These are phyloP conservation scores for Plasmodium relictum DNA, from an alignment of 169 alveolate genomes.

Conservation along the genomic window DNA sequence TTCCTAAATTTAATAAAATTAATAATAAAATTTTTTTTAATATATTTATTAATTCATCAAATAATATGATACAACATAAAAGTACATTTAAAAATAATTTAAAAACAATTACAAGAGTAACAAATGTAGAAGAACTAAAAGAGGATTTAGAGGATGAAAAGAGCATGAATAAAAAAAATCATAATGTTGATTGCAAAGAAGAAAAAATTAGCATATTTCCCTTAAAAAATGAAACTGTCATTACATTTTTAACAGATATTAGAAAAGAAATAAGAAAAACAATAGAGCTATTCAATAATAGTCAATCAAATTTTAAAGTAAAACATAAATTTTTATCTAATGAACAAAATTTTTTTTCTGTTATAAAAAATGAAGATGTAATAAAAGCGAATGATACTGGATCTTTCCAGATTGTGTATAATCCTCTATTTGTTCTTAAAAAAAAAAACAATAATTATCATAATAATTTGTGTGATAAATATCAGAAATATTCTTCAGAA, in stretches of 20 bases:
- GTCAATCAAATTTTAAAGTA: slow-evolving; percentile 58
- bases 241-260: slow-evolving; percentile 53
- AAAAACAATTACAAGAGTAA: not conserved
- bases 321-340: slow-evolving; percentile 51
- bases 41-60: slow-evolving; percentile 32
- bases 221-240: slow-evolving; percentile 60
- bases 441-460: slow-evolving; percentile 61
- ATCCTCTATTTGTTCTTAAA: slow-evolving; percentile 65
- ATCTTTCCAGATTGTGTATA: slow-evolving; percentile 32
- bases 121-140: not conserved
- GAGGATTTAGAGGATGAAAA: not conserved
- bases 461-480: slow-evolving; percentile 63
- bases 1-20: slow-evolving; percentile 70
- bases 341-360: slow-evolving; percentile 64
- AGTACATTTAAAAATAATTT: slow-evolving; percentile 9
- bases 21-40: slow-evolving; percentile 45
- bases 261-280: slow-evolving; percentile 38
- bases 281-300: slow-evolving; percentile 52
- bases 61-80: slow-evolving; percentile 12
- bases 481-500: slow-evolving; percentile 53
- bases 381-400: slow-evolving; percentile 58
- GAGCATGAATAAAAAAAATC: not conserved
- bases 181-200: slow-evolving; percentile 3
- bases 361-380: slow-evolving; percentile 30
- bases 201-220: slow-evolving; percentile 19